phyloP scores from a whole-genome alignment of 495 filamentous ascomycete species.

The Penicillium ochrochloron region DNA sequence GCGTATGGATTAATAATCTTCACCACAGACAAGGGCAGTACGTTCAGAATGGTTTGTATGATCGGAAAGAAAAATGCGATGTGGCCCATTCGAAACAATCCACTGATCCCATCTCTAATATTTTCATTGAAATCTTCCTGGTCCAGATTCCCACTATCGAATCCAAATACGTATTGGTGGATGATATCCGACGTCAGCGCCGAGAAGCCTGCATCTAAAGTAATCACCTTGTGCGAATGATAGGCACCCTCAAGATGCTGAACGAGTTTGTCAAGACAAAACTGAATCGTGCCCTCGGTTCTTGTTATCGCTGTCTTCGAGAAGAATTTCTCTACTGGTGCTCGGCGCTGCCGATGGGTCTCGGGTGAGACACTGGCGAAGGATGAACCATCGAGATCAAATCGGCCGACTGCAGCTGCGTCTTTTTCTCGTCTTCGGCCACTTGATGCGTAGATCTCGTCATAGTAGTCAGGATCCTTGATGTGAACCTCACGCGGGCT shows the following conservation, averaged over 20 bases:
- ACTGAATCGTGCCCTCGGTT: slow-evolving; percentile 21
- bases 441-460: slow-evolving; percentile 37
- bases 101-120: slow-evolving; percentile 32
- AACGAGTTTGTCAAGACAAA: slow-evolving; percentile 24
- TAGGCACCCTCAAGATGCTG: slow-evolving; percentile 19
- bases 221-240: slow-evolving; percentile 20
- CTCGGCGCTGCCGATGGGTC: slow-evolving; percentile 33
- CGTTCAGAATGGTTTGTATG: slow-evolving; percentile 20
- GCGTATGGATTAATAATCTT: slow-evolving; percentile 17
- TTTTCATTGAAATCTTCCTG: slow-evolving; percentile 28
- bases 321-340: slow-evolving; percentile 34
- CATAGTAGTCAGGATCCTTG: slow-evolving; percentile 44
- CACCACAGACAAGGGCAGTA: slow-evolving; percentile 20
- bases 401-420: slow-evolving; percentile 16
- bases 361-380: slow-evolving; percentile 31
- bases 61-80: slow-evolving; percentile 27
- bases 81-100: slow-evolving; percentile 23
- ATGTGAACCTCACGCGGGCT: slow-evolving; percentile 55
- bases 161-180: slow-evolving; percentile 33
- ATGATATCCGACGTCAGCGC: slow-evolving; percentile 35
- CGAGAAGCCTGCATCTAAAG: slow-evolving; percentile 31
- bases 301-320: slow-evolving; percentile 29
- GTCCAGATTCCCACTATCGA: slow-evolving; percentile 31
- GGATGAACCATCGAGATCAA: slow-evolving; percentile 20
- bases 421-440: slow-evolving; percentile 35